These are phyloP conservation scores for Hypoxylon sp. DNA, from an alignment of 2,329 filamentous ascomycete species.

Conservation along the genomic window DNA sequence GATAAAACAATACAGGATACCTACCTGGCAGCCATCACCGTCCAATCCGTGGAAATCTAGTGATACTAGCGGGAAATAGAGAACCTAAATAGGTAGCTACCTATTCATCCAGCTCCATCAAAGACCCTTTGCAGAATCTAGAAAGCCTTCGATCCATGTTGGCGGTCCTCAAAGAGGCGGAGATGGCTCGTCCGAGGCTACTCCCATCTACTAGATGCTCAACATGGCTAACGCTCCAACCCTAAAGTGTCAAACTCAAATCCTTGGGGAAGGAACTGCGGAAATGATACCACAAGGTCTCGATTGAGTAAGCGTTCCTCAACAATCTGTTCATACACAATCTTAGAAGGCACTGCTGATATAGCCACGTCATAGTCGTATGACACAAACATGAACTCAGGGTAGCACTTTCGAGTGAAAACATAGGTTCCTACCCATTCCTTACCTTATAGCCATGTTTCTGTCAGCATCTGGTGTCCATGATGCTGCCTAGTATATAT, in stretches of 20 bases:
- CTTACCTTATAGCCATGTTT: background rate
- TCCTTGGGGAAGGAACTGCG: background rate
- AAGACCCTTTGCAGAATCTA: background rate
- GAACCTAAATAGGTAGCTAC: background rate
- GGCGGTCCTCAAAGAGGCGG: background rate
- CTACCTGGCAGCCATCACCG: background rate
- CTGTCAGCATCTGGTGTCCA: background rate
- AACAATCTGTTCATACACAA: background rate
- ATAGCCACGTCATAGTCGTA: slow-evolving; percentile 29
- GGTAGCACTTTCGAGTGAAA: slow-evolving; percentile 19
- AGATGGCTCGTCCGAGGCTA: background rate
- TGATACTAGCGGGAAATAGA: background rate
- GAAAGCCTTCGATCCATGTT: background rate
- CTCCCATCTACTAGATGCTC: background rate
- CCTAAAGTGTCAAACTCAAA: background rate
- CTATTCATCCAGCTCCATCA: background rate
- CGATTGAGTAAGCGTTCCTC: background rate
- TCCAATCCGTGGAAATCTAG: background rate
- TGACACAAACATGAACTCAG: slow-evolving; percentile 22
- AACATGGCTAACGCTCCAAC: background rate
- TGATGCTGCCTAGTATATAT: background rate
- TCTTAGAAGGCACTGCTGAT: slow-evolving; percentile 2
- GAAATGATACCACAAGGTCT: slow-evolving; percentile 5
- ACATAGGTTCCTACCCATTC: slow-evolving; percentile 10
- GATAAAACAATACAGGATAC: background rate